phyloP scores from a whole-genome alignment of 768 basidiomycete genomes.

The Amanita jacksonii region DNA sequence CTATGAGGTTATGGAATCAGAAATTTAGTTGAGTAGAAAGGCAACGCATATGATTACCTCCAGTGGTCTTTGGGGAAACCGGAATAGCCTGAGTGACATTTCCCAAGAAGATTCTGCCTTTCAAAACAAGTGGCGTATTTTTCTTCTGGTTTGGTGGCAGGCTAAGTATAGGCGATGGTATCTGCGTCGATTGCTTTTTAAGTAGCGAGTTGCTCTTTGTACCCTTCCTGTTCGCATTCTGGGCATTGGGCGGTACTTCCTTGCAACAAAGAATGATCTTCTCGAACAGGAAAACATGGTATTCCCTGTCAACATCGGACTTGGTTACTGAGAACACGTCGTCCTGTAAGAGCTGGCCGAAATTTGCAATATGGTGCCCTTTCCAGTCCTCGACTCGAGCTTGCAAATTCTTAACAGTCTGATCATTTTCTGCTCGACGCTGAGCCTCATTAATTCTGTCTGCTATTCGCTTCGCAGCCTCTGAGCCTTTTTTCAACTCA shows the following conservation, averaged over 20 bases:
- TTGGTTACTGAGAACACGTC: conserved; percentile 96
- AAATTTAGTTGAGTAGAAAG: background rate
- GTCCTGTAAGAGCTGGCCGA: conserved; percentile 89
- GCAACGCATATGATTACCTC: conserved; percentile 37
- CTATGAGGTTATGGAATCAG: conserved; percentile 19
- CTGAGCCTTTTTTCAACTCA: conserved; percentile 77
- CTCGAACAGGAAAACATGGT: conserved; percentile 97
- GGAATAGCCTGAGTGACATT: conserved; percentile 84
- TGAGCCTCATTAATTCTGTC: conserved; percentile 95
- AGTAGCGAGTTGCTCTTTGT: conserved; percentile 83
- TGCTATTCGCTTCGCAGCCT: conserved; percentile 85
- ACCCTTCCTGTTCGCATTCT: conserved; percentile 55
- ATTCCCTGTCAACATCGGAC: conserved; percentile 92
- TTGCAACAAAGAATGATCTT: conserved; percentile 99
- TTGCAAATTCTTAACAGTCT: conserved; percentile 80
- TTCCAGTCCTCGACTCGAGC: conserved; percentile 97
- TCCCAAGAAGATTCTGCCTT: conserved; percentile 94
- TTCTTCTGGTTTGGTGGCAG: conserved; percentile 40
- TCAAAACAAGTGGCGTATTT: conserved; percentile 76
- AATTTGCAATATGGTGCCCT: conserved; percentile 90
- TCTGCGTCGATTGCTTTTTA: conserved; percentile 63
- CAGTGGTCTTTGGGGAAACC: conserved; percentile 43
- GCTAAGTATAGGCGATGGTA: conserved; percentile 38
- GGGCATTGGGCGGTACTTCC: conserved; percentile 57
- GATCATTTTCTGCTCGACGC: conserved; percentile 82